Base-by-base conservation (phyloP, 2,329 filamentous ascomycete species). In the Pyrenochaeta sp. region DNA sequence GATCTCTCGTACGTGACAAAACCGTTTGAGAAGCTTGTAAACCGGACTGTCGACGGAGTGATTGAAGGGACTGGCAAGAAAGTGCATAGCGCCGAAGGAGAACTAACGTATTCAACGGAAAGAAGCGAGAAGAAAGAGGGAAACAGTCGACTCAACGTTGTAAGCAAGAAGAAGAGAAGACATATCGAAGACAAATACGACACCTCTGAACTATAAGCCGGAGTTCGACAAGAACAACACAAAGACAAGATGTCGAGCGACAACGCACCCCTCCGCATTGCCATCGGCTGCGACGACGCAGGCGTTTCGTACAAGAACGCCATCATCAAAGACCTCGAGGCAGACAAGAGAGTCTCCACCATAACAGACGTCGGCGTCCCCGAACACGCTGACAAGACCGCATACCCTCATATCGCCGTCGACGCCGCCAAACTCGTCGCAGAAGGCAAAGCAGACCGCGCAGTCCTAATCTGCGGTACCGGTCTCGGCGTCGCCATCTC, bases 401-500 rank as follows among this genome's bases (percentile, higher is more conserved):
- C 91, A 2, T 96, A 96, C 77, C 91, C 92, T 0, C 89, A 91
- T 77, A 85, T 91, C 40, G 91, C 91, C 56, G 90, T 91, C 40
- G 86, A 86, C 39, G 91, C 91, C 5, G 90, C 90, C 42, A 82
- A 85, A 59, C 81, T 90, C 37, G 85, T 91, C 10, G 82, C 84
- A 3, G 77, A 81, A 5, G 89, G 88, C 43, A 83, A 87, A 69
- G 90, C 86, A 51, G 92, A 96, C 78, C 89, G 92, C 52, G 92
- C 91, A 0, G 83, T 96, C 37, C 81, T 93, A 42, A 91, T 96
- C 80, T 96, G 92, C 80, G 92, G 92, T 2, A 96, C 92, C 0
- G 92, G 92, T 0, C 85, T 96, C 7, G 92, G 92, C 22, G 92
- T 96, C 7, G 92, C 92, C 68, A 96, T 96, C 74, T 82, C 87